These are phyloP conservation scores for Elsinoe ampelina DNA, from an alignment of 2,329 filamentous ascomycete genomes.

Conservation along the genomic window DNA sequence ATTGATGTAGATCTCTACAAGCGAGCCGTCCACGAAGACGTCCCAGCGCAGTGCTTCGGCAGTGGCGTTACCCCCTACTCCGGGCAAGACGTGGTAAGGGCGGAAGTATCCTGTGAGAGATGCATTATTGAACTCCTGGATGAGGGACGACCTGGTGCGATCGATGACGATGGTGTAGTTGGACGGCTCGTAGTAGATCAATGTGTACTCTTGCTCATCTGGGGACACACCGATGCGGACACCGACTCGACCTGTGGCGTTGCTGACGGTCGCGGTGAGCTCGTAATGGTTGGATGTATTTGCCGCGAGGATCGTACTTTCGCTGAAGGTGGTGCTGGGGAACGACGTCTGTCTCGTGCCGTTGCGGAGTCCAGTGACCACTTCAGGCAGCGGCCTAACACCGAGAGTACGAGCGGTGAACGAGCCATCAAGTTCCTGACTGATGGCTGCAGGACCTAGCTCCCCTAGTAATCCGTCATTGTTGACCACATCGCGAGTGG, in stretches of 20 bases:
- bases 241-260: conserved; percentile 33
- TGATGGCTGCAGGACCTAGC: conserved; percentile 29
- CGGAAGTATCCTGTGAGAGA: conserved; percentile 39
- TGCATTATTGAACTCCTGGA: conserved; percentile 34
- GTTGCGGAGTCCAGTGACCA: conserved; percentile 33
- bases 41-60: conserved; percentile 34
- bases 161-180: conserved; percentile 40
- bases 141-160: conserved; percentile 34
- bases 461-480: conserved; percentile 26
- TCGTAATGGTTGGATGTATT: conserved; percentile 11
- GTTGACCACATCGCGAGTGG: conserved; percentile 32
- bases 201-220: conserved; percentile 35
- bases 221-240: conserved; percentile 36
- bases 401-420: conserved; percentile 38
- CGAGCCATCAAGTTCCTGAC: conserved; percentile 23
- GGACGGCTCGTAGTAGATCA: conserved; percentile 37
- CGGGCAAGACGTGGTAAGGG: conserved; percentile 31
- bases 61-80: conserved; percentile 20
- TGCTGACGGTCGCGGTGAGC: conserved; percentile 31
- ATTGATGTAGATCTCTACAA: conserved; percentile 41
- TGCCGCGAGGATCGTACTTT: conserved; percentile 21
- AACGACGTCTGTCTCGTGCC: conserved; percentile 22
- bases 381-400: conserved; percentile 35
- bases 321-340: conserved; percentile 20
- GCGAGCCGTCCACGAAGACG: conserved; percentile 39